phyloP scores from a whole-genome alignment of 2,329 filamentous ascomycete species.

The Penicillium glabrum region DNA sequence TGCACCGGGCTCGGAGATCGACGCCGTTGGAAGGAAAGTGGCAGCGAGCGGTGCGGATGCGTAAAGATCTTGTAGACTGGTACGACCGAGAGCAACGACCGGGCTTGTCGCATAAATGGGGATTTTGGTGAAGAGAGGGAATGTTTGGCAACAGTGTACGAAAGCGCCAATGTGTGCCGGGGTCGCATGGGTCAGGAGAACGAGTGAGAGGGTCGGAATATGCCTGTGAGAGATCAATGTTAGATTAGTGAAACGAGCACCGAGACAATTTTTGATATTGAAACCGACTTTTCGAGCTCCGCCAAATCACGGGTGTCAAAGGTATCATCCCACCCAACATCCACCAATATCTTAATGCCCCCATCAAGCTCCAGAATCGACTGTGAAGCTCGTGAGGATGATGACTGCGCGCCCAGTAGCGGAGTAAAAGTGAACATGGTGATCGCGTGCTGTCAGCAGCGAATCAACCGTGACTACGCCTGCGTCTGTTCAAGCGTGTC shows the following conservation, averaged over 20 bases:
- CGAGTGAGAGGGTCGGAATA: constrained; percentile 85
- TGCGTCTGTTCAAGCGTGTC: constrained; percentile 7
- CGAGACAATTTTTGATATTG: not conserved
- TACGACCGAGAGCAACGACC: constrained; percentile 89
- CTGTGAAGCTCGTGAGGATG: constrained; percentile 78
- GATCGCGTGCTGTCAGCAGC: constrained; percentile 13
- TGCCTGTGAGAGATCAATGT: constrained; percentile 56
- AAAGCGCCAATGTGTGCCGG: constrained; percentile 80
- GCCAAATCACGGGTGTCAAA: constrained; percentile 81
- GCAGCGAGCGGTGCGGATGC: constrained; percentile 83
- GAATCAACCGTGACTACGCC: constrained; percentile 5
- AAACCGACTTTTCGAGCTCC: constrained; percentile 79
- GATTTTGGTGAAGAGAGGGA: constrained; percentile 86
- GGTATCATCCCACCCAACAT: constrained; percentile 92
- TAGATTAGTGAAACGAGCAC: not conserved
- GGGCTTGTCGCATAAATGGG: constrained; percentile 93
- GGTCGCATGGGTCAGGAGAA: constrained; percentile 93
- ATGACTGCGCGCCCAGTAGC: constrained; percentile 83
- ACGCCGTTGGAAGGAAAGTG: constrained; percentile 72
- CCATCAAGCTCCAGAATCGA: constrained; percentile 97
- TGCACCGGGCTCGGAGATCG: constrained; percentile 60
- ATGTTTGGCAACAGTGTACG: constrained; percentile 46
- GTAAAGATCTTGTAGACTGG: constrained; percentile 88
- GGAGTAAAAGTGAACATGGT: constrained; percentile 95
- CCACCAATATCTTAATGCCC: constrained; percentile 90